phyloP scores from a whole-genome alignment of 1,284 basidiomycete genomes.

The Gymnopus androsaceus region DNA sequence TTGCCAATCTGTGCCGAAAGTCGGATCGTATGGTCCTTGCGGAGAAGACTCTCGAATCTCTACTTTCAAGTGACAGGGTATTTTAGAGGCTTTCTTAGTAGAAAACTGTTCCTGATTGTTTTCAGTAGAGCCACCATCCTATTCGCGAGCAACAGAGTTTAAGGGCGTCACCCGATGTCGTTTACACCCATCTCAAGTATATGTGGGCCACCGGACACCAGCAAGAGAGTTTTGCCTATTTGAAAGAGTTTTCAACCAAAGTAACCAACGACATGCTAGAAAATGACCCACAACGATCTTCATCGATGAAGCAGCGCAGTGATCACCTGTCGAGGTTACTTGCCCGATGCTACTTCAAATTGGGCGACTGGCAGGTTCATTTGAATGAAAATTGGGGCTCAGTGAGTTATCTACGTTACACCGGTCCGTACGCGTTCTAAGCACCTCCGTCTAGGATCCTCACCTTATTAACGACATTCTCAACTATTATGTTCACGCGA shows the following conservation, averaged over 20 bases:
- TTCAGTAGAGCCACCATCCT: constrained; percentile 36
- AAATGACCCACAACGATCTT: constrained; percentile 46
- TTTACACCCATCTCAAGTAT: constrained; percentile 96
- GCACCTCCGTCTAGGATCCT: constrained; percentile 44
- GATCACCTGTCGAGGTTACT: constrained; percentile 84
- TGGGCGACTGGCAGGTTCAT: constrained; percentile 92
- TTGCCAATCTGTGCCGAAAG: constrained; percentile 54
- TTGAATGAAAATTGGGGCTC: constrained; percentile 79
- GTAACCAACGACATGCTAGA: constrained; percentile 77
- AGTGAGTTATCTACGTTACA: constrained; percentile 42
- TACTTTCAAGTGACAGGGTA: constrained; percentile 59
- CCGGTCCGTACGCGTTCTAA: constrained; percentile 11
- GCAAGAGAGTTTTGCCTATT: constrained; percentile 82
- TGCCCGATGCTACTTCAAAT: constrained; percentile 97
- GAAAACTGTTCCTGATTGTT: constrained; percentile 4
- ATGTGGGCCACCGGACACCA: constrained; percentile 90
- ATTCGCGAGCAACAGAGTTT: constrained; percentile 54
- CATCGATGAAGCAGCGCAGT: constrained; percentile 63
- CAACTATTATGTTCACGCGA: constrained; percentile 80
- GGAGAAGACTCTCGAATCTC: constrained; percentile 95
- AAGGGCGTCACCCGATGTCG: constrained; percentile 92
- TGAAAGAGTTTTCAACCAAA: constrained; percentile 83
- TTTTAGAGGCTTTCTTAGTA: background rate
- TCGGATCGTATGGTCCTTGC: constrained; percentile 74
- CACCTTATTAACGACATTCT: constrained; percentile 78